Conservation (phyloP, 2,329 filamentous ascomycete species). For the Cladophialophora bantiana region DNA sequence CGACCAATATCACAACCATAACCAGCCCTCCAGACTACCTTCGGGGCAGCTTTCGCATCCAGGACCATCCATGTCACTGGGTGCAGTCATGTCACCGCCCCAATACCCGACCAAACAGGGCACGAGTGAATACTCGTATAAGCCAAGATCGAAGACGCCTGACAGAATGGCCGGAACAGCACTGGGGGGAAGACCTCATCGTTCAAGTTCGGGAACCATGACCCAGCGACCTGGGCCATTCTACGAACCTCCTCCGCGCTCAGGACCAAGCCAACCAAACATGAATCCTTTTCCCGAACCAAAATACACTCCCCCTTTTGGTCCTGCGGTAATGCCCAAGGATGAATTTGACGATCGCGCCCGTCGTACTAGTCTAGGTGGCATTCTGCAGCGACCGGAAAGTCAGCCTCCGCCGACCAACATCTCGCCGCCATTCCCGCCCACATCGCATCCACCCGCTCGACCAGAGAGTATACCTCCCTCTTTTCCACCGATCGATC, state of each 20-base stretch:
- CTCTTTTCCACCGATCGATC: constrained; percentile 27
- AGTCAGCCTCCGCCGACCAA: constrained; percentile 41
- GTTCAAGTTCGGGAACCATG: constrained; percentile 40
- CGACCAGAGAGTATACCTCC: constrained; percentile 36
- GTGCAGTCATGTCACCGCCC: constrained; percentile 53
- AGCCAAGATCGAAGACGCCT: constrained; percentile 75
- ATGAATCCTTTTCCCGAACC: constrained; percentile 26
- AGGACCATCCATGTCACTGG: constrained; percentile 45
- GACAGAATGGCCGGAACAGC: constrained; percentile 55
- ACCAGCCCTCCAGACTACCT: constrained; percentile 49
- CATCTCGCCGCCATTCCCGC: constrained; percentile 21
- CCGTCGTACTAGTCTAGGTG: constrained; percentile 53
- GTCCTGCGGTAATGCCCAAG: constrained; percentile 22
- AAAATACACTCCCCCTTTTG: constrained; percentile 32
- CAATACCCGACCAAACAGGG: constrained; percentile 51
- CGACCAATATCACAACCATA: constrained; percentile 50
- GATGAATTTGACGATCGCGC: constrained; percentile 39
- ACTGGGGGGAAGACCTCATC: constrained; percentile 46
- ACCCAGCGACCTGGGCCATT: constrained; percentile 35
- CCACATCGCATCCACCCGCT: constrained; percentile 23
- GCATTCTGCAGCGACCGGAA: constrained; percentile 52
- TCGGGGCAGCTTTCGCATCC: constrained; percentile 43
- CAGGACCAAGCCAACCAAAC: constrained; percentile 8
- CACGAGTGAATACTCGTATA: constrained; percentile 66
- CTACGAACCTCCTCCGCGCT: constrained; percentile 28